Evolutionary conservation across 805 yeast species (phyloP), one percentile per base, ranked within the genome.

Genomic region (Yarrowia sp.): DNA sequence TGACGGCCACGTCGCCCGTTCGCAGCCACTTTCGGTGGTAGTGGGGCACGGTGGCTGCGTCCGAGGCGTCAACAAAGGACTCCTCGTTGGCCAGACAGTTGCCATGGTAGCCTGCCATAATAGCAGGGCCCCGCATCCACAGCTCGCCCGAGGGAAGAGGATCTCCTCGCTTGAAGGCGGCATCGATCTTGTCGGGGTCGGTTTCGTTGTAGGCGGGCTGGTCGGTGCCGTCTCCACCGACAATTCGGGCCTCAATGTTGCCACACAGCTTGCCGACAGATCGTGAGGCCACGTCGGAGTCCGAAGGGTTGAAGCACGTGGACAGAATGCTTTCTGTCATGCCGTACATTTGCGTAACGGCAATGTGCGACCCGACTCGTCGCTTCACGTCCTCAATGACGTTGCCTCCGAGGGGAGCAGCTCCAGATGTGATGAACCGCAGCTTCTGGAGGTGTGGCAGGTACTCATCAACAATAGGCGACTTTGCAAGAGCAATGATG

Each of bases 1-100:
- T 74, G 15, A 75, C 72, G 8, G 84, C 87, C 69, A 85, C 79
- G 70, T 84, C 88, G 41, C 88, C 88, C 3, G 88, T 83, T 50
- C 75, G 73, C 73, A 83, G 84, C 86, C 87, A 84, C 15, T 77
- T 67, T 15, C 47, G 47, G 39, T 55, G 61, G 47, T 55, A 55
- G n/a, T 55, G 61, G 73, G 64, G 48, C 15, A 55, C 61, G 5
- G 31, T 1, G 14, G 45, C 47, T 8, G 61, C 61, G 38, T 55
- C 61, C 3, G 36, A 8, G 7, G 61, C 61, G 35, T 69, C 72
- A n/a, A 79, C 84, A 64, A 84, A 75, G 1, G 80, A 75, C 68
- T 78, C 78, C 5, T 63, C 73, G 3, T 86, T 82, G 60, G 83
- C 85, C 58, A 80, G 80, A 8, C 74, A 74, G 67, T 81, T 78